Evolutionary conservation across 73 alveolate genomes (phyloP).

Genomic region (Blepharisma stoltei): DNA sequence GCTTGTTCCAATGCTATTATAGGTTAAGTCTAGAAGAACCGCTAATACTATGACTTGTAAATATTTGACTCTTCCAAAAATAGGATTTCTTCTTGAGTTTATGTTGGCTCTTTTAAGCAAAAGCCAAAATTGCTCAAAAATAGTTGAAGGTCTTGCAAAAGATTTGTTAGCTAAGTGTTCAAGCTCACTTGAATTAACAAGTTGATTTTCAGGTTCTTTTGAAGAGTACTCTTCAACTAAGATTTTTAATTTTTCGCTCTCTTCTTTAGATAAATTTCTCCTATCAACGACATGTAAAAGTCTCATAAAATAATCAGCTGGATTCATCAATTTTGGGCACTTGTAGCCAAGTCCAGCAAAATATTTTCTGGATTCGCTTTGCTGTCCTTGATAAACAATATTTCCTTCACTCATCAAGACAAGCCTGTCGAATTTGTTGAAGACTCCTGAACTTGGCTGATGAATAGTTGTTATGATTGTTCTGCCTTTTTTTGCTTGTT

Average conservation of each 20-base stretch:
- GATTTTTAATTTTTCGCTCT: background rate
- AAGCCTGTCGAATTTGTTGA: constrained; percentile 50
- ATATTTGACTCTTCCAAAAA: background rate
- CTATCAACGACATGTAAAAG: background rate
- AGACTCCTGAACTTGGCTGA: constrained; percentile 61
- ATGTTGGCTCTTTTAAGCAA: background rate
- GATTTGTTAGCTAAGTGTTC: background rate
- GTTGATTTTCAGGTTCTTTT: background rate
- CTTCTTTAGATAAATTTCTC: background rate
- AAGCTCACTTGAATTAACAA: background rate
- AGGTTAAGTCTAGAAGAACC: background rate
- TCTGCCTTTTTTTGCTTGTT: constrained; percentile 43
- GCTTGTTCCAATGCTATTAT: background rate
- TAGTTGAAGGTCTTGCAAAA: background rate
- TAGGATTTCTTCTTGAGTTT: background rate
- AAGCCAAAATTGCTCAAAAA: background rate
- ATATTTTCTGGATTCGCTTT: constrained; percentile 35
- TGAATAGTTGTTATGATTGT: constrained; percentile 62
- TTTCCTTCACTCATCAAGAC: constrained; percentile 54
- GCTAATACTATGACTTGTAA: background rate
- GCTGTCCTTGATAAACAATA: constrained; percentile 54
- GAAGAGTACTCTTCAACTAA: background rate
- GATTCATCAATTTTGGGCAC: constrained; percentile 53
- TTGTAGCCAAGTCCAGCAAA: constrained; percentile 39
- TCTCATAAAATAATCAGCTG: constrained; percentile 34